Conservation (phyloP, 2,329 filamentous ascomycete genomes). For the Bertia moriformis region DNA sequence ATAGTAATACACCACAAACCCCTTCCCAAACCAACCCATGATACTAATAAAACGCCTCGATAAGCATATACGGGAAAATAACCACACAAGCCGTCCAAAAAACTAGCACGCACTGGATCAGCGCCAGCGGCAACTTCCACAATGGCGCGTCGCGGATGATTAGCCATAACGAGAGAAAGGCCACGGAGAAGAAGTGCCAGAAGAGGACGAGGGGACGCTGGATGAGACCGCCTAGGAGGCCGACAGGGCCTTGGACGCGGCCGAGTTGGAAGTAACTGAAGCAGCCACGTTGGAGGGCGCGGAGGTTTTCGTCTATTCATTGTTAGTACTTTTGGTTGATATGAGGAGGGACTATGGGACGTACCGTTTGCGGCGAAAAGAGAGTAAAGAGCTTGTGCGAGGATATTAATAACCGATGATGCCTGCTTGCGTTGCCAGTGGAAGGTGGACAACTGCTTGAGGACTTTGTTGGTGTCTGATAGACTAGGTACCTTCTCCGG, state of each 20-base stretch:
- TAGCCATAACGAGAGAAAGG: not conserved
- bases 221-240: not conserved
- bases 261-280: not conserved
- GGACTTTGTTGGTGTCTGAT: not conserved
- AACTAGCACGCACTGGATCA: not conserved
- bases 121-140: not conserved
- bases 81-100: not conserved
- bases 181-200: not conserved
- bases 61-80: too few species aligned
- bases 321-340: not conserved
- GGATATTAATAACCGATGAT: not conserved
- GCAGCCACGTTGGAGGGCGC: not conserved
- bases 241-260: not conserved
- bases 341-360: not conserved
- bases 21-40: too few species aligned
- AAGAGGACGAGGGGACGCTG: not conserved
- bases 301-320: not conserved
- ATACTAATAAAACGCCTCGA: too few species aligned
- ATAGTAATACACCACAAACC: too few species aligned
- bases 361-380: not conserved
- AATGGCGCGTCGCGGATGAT: not conserved
- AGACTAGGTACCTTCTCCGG: not conserved
- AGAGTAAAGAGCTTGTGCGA: not conserved
- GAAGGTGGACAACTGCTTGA: not conserved
- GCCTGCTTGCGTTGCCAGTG: not conserved